A percentile compares a stretch with the other conserved stretches of the same genome.
Conservation (phyloP, 768 basidiomycete species). For the Lactarius pseudohatsudake region DNA sequence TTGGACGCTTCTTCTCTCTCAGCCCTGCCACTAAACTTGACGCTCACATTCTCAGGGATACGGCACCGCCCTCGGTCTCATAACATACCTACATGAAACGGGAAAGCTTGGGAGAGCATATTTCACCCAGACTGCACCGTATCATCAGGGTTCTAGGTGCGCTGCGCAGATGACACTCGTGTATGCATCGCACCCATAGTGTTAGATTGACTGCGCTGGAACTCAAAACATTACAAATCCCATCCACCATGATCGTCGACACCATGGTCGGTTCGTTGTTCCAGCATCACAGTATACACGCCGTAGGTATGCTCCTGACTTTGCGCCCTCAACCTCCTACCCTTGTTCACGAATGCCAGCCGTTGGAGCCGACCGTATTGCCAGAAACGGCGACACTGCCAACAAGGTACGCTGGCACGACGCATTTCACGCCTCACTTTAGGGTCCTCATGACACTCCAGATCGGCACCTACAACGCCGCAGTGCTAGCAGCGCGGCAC, state of each 20-base stretch:
- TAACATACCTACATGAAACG: slow-evolving; percentile 83
- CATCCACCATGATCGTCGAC: slow-evolving; percentile 93
- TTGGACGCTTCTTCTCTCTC: slow-evolving; percentile 38
- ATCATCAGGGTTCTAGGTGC: slow-evolving; percentile 87
- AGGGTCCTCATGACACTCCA: slow-evolving; percentile 26
- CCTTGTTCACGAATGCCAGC: slow-evolving; percentile 40
- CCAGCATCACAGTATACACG: slow-evolving; percentile 82
- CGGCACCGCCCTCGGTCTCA: slow-evolving; percentile 91
- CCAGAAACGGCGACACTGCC: slow-evolving; percentile 93
- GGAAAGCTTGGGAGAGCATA: slow-evolving; percentile 78
- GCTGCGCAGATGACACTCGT: slow-evolving; percentile 16
- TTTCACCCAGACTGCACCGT: slow-evolving; percentile 93
- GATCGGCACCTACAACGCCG: slow-evolving; percentile 96
- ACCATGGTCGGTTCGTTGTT: slow-evolving; percentile 97
- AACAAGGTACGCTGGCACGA: slow-evolving; percentile 66
- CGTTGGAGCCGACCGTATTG: slow-evolving; percentile 88
- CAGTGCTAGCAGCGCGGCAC: slow-evolving; percentile 85
- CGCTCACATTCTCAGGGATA: slow-evolving; percentile 61
- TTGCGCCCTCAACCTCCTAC: neutral
- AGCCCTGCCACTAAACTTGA: slow-evolving; percentile 3
- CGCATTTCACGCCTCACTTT: neutral
- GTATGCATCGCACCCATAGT: neutral
- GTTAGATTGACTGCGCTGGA: slow-evolving; percentile 85
- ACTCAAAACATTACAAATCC: slow-evolving; percentile 78
- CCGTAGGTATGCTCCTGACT: slow-evolving; percentile 54